Evolutionary conservation across 441 rosid species (phyloP), one percentile per base, ranked within the genome.

Genomic region (Theobroma grandiflorum): DNA sequence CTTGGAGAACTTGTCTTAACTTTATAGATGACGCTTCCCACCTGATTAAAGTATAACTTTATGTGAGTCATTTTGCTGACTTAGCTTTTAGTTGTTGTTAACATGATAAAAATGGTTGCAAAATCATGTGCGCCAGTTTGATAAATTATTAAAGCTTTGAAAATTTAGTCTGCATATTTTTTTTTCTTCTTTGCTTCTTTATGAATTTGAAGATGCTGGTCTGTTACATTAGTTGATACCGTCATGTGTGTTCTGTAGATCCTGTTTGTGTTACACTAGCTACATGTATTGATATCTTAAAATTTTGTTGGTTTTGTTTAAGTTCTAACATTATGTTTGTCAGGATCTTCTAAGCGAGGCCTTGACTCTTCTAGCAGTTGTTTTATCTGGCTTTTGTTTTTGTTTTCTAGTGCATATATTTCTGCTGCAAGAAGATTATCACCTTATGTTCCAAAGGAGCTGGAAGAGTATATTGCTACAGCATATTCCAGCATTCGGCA

Each of bases 401-500:
- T 77, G 74, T 69, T 83, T 79, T 85, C 82, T 68, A 95, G 99
- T 78, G 98, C 98, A 76, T 95, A 95, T 86, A 92, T 95, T 79
- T 97, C 99, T 15, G 95, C 99, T 79, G 99, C 99, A 35, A 90
- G 99, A 90, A 89, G 92, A 90, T 66, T 91, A 74, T 92, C 95
- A 45, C 99, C 99, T 75, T 88, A 81, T 71, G 87, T 97, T 43
- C 99, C 98, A 64, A 89, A 83, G 85, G 99, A 94, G 83, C 79
- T 97, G 59, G 99, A 97, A 85, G 99, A 97, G 85, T 97, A 95
- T 75, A 88, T 93, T 80, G 98, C 99, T 77, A 91, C 95, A 75
- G 98, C 99, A 68, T 97, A 97, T 84, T 95, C 95, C 71, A 89
- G 91, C 80, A 94, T 97, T 85, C 90, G 99, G 26, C 99, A 95